These are phyloP conservation scores for Boletus edulis DNA, from an alignment of 768 basidiomycete species.

Conservation along the genomic window DNA sequence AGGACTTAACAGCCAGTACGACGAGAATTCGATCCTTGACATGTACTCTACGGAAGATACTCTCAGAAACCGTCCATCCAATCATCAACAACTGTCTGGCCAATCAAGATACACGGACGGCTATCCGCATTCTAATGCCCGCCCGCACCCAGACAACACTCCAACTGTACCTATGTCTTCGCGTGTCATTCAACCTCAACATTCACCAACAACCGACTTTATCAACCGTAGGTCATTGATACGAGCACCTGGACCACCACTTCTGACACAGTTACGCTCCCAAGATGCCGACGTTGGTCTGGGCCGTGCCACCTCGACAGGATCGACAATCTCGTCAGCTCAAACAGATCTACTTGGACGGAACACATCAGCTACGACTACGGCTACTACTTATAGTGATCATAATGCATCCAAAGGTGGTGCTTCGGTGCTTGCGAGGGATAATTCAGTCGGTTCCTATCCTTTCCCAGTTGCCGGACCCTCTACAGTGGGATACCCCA, in stretches of 20 bases:
- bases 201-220: constrained; percentile 20
- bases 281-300: constrained; percentile 19
- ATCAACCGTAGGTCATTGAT: constrained; percentile 21
- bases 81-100: constrained; percentile 19
- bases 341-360: constrained; percentile 24
- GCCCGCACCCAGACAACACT: constrained; percentile 12
- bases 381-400: constrained; percentile 22
- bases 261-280: constrained; percentile 3
- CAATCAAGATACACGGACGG: constrained; percentile 22
- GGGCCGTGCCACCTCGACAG: constrained; percentile 28
- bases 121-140: constrained; percentile 11
- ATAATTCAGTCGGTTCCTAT: constrained; percentile 17
- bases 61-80: constrained; percentile 12
- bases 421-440: constrained; percentile 13
- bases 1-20: constrained; percentile 19
- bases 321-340: constrained; percentile 28
- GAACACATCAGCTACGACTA: constrained; percentile 25
- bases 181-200: constrained; percentile 18
- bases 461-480: constrained; percentile 20
- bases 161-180: constrained; percentile 7
- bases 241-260: background rate
- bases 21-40: constrained; percentile 24
- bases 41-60: constrained; percentile 21
- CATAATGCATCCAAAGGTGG: constrained; percentile 15
- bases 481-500: constrained; percentile 20